Evolutionary conservation across 2,329 filamentous ascomycete genomes (phyloP).

Genomic region (Colletotrichum lupini): DNA sequence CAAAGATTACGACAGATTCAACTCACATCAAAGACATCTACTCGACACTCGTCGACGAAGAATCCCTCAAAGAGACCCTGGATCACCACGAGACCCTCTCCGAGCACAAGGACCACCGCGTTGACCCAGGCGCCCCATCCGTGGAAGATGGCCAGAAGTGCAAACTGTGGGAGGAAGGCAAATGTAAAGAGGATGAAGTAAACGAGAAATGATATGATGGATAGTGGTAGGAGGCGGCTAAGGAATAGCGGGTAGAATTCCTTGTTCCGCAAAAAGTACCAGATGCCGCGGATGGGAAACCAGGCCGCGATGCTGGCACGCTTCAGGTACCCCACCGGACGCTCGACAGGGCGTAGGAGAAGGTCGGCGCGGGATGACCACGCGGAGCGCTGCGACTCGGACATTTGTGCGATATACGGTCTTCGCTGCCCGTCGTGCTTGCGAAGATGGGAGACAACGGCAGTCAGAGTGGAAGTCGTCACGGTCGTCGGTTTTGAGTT

Average conservation of each 20-base stretch:
- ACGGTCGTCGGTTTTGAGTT: conserved; percentile 2
- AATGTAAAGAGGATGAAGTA: conserved; percentile 90
- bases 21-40: conserved; percentile 85
- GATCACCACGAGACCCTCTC: conserved; percentile 80
- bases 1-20: not conserved
- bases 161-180: conserved; percentile 88
- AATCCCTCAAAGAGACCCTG: conserved; percentile 80
- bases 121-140: conserved; percentile 90
- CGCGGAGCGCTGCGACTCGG: conserved; percentile 20
- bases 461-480: not conserved
- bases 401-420: not conserved
- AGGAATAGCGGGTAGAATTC: conserved; percentile 86
- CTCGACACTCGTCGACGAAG: conserved; percentile 81
- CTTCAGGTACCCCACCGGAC: conserved; percentile 54
- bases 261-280: conserved; percentile 81
- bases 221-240: conserved; percentile 81
- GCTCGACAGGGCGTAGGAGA: conserved; percentile 41
- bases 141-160: conserved; percentile 90
- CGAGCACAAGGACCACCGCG: conserved; percentile 87
- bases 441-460: no score
- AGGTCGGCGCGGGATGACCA: conserved; percentile 29
- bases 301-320: conserved; percentile 59
- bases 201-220: conserved; percentile 84
- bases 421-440: not conserved
- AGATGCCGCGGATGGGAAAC: conserved; percentile 77